A percentile compares a stretch with the other conserved stretches of the same genome.
These are phyloP conservation scores for Trifolium repens DNA, from an alignment of 306 rosid genomes.

Conservation along the genomic window DNA sequence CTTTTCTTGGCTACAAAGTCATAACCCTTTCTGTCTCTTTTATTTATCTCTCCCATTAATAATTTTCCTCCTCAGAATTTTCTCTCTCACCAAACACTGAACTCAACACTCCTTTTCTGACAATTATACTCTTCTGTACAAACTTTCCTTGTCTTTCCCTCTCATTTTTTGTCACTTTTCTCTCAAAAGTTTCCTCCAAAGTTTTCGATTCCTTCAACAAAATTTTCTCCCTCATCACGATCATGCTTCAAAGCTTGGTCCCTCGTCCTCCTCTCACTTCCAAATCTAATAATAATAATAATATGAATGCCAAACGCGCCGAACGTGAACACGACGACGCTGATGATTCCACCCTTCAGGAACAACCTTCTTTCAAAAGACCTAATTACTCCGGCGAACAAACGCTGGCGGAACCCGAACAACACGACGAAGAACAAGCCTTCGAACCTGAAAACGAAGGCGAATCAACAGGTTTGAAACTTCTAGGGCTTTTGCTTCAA, in stretches of 20 bases:
- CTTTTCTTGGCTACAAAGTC: constrained; percentile 50
- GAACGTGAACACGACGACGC: constrained; percentile 49
- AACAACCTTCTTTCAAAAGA: constrained; percentile 54
- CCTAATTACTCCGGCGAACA: constrained; percentile 52
- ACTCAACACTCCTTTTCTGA: constrained; percentile 46
- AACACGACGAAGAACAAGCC: constrained; percentile 35
- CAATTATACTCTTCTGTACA: constrained; percentile 49
- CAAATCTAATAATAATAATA: constrained; percentile 41
- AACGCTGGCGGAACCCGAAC: constrained; percentile 42
- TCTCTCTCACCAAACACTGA: constrained; percentile 52
- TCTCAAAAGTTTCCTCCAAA: constrained; percentile 53
- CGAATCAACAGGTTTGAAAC: constrained; percentile 72
- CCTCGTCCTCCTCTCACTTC: constrained; percentile 64
- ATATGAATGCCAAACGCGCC: constrained; percentile 76
- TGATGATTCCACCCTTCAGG: constrained; percentile 33
- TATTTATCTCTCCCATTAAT: neutral
- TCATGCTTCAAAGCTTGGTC: constrained; percentile 95
- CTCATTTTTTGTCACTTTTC: constrained; percentile 59
- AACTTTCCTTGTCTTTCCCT: constrained; percentile 53
- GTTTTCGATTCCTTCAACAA: constrained; percentile 51
- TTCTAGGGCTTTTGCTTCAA: constrained; percentile 81
- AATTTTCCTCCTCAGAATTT: neutral
- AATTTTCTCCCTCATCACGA: constrained; percentile 40
- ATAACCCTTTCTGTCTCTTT: constrained; percentile 55
- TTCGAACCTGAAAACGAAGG: constrained; percentile 33